Conservation (phyloP, 257 asterid genomes). For the Gynochthodes officinalis region DNA sequence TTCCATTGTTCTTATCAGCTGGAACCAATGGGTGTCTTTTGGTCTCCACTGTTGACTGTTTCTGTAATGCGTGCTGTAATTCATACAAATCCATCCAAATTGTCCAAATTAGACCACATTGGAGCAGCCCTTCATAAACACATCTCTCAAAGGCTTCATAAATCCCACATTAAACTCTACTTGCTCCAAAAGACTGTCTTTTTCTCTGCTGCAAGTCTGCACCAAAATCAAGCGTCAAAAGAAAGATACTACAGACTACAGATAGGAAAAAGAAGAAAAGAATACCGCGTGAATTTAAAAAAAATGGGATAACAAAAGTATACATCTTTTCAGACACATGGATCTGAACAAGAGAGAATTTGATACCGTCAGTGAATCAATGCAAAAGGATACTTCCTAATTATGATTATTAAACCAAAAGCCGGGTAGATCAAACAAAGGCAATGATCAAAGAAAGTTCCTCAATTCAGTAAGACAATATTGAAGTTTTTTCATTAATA, state of each 20-base stretch:
- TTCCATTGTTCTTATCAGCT: constrained; percentile 66
- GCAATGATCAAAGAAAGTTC: constrained; percentile 9
- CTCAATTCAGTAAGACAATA: neutral
- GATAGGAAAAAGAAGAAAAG: constrained; percentile 39
- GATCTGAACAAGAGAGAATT: constrained; percentile 46
- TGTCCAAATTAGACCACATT: constrained; percentile 49
- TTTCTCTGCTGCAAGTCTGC: constrained; percentile 51
- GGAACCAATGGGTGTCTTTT: constrained; percentile 45
- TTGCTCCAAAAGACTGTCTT: constrained; percentile 35
- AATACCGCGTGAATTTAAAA: constrained; percentile 30
- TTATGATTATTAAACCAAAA: constrained; percentile 31
- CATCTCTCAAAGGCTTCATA: constrained; percentile 30
- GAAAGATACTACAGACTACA: constrained; percentile 44
- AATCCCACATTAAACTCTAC: constrained; percentile 30
- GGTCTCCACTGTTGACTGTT: constrained; percentile 43
- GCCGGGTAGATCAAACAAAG: constrained; percentile 36
- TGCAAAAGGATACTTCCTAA: constrained; percentile 30
- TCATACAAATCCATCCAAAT: constrained; percentile 63
- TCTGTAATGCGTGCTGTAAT: constrained; percentile 46
- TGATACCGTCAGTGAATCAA: constrained; percentile 29
- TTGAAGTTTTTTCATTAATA: neutral
- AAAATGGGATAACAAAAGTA: constrained; percentile 45
- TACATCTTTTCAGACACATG: constrained; percentile 54
- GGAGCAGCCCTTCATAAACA: constrained; percentile 42
- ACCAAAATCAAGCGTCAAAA: constrained; percentile 34